Conservation (phyloP, 2,329 filamentous ascomycete genomes). For the Myriosclerotinia duriaeana region DNA sequence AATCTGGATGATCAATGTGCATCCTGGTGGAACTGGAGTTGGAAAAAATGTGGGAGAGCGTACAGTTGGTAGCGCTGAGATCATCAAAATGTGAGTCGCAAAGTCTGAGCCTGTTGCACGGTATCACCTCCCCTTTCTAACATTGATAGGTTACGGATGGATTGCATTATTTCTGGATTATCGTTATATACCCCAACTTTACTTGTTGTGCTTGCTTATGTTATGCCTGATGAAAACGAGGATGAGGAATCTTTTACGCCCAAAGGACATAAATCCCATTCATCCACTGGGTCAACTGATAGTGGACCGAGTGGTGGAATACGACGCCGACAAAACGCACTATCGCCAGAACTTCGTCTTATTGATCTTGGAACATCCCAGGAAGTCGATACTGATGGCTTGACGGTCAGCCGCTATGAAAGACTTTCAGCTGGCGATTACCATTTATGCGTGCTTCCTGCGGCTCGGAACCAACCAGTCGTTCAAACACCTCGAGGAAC, state of each 20-base stretch:
- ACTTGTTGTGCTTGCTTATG: conserved; percentile 88
- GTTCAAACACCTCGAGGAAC: conserved; percentile 65
- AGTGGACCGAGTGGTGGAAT: conserved; percentile 65
- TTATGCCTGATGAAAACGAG: conserved; percentile 63
- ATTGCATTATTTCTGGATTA: conserved; percentile 96
- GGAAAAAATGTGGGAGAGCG: conserved; percentile 68
- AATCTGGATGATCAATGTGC: conserved; percentile 92
- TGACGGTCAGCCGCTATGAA: conserved; percentile 85
- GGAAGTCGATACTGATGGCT: conserved; percentile 81
- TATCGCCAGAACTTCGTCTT: conserved; percentile 83
- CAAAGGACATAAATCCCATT: conserved; percentile 42
- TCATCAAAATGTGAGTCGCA: conserved; percentile 79
- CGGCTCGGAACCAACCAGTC: conserved; percentile 65
- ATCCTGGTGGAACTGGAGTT: conserved; percentile 67
- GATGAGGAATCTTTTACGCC: conserved; percentile 40
- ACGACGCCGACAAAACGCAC: conserved; percentile 71
- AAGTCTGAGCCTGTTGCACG: neutral
- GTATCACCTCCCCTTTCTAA: conserved; percentile 33
- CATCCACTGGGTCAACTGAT: conserved; percentile 50
- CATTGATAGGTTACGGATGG: conserved; percentile 73
- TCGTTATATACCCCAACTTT: conserved; percentile 92
- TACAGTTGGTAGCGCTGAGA: conserved; percentile 78
- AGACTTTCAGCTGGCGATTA: conserved; percentile 86
- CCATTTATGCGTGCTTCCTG: conserved; percentile 80
- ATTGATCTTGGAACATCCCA: conserved; percentile 83